Evolutionary conservation across 257 asterid genomes (phyloP).

Genomic region (Penstemon eatonii): DNA sequence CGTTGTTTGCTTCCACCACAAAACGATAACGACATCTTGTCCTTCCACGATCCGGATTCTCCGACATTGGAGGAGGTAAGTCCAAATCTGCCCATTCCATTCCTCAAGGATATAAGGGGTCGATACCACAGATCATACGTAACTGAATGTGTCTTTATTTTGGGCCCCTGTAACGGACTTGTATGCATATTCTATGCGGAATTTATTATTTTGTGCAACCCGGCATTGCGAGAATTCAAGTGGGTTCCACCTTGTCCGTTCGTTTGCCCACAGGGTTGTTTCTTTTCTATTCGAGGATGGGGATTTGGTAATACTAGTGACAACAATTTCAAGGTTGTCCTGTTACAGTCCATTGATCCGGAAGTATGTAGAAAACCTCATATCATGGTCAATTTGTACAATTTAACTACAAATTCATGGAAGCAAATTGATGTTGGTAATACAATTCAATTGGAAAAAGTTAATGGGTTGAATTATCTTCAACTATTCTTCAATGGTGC

Average conservation of each 20-base stretch:
- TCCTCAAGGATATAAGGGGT: background rate
- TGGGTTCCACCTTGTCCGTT: constrained; percentile 9
- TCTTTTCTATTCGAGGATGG: background rate
- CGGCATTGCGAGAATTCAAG: constrained; percentile 2
- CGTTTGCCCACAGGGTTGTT: background rate
- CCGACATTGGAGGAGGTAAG: background rate
- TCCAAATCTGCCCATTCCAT: constrained; percentile 6
- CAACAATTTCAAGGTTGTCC: constrained; percentile 16
- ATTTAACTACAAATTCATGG: constrained; percentile 16
- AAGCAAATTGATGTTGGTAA: background rate
- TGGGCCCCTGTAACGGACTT: constrained; percentile 14
- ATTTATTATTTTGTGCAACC: constrained; percentile 17
- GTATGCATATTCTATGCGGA: background rate
- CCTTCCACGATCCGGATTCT: background rate
- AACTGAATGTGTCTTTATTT: background rate
- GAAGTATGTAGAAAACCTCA: background rate
- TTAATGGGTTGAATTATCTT: too few species aligned
- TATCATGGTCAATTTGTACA: constrained; percentile 9
- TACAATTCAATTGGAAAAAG: background rate
- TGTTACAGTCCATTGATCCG: background rate
- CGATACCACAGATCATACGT: too few species aligned
- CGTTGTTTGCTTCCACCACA: background rate
- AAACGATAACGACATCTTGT: background rate
- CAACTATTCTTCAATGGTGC: constrained; percentile 10
- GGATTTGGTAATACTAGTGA: background rate